phyloP scores from a whole-genome alignment of 2,329 filamentous ascomycete species.

The Chalaropsis ovoidea region DNA sequence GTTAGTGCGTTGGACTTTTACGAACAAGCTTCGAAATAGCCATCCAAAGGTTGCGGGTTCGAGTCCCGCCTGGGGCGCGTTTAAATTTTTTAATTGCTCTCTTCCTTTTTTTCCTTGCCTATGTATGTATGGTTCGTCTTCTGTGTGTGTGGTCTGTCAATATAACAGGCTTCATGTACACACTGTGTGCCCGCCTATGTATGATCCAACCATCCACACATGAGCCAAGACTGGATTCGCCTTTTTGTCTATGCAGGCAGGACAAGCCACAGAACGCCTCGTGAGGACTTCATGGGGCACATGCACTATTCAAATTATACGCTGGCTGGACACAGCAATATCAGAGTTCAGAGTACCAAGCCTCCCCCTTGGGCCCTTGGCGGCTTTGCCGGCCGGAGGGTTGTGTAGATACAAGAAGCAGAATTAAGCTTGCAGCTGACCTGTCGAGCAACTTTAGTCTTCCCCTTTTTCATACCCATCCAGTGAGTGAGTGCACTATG shows the following conservation, averaged over 20 bases:
- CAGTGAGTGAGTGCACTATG: too few relatives aligned
- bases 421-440: too few relatives aligned
- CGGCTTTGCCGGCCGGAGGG: background rate
- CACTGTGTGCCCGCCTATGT: too few relatives aligned
- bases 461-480: background rate
- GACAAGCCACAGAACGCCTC: background rate
- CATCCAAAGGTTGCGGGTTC: slow-evolving; percentile 28
- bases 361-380: background rate
- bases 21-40: slow-evolving; percentile 7
- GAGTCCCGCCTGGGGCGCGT: slow-evolving; percentile 27
- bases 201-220: background rate
- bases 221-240: background rate
- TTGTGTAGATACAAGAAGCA: background rate
- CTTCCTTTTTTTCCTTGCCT: background rate
- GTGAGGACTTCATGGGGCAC: background rate
- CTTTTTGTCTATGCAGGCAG: background rate
- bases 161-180: too few relatives aligned
- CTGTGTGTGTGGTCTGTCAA: background rate
- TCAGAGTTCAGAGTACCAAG: background rate
- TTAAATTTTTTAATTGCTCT: background rate
- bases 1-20: slow-evolving; percentile 28
- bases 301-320: background rate
- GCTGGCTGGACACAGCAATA: background rate
- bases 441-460: background rate
- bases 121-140: background rate